These are phyloP conservation scores for Cryphonectria radicalis DNA, from an alignment of 2,329 filamentous ascomycete species.

Conservation along the genomic window DNA sequence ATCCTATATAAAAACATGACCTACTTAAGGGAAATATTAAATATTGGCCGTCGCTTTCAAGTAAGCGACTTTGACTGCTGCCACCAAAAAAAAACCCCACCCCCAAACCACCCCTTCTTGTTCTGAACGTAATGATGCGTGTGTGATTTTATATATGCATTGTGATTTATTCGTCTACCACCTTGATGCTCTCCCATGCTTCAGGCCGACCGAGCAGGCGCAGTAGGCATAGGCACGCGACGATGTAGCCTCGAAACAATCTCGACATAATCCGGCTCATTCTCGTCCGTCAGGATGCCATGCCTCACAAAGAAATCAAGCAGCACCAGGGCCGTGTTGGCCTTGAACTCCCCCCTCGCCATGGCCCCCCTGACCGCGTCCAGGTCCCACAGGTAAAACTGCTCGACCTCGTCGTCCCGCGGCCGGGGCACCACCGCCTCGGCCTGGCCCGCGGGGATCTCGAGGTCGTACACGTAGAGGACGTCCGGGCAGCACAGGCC, in stretches of 20 bases:
- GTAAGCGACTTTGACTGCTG: neutral
- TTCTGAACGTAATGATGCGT: neutral
- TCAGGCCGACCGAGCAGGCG: slow-evolving; percentile 4
- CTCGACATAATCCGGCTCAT: slow-evolving; percentile 73
- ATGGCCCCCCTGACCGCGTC: slow-evolving; percentile 63
- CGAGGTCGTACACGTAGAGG: slow-evolving; percentile 73
- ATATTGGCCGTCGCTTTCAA: neutral
- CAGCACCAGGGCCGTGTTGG: slow-evolving; percentile 78
- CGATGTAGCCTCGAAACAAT: slow-evolving; percentile 57
- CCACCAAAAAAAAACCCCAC: neutral
- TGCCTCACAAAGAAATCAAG: slow-evolving; percentile 83
- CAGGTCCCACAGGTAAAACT: slow-evolving; percentile 71
- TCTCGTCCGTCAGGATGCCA: slow-evolving; percentile 72
- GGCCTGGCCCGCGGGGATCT: slow-evolving; percentile 49
- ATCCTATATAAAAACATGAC: neutral
- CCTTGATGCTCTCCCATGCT: neutral
- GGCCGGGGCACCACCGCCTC: slow-evolving; percentile 67
- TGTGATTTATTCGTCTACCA: neutral
- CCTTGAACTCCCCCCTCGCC: slow-evolving; percentile 75
- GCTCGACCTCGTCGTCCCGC: slow-evolving; percentile 77
- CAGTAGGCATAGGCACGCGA: slow-evolving; percentile 45
- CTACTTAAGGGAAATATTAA: neutral
- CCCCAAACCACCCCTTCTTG: neutral
- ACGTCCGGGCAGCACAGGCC: slow-evolving; percentile 67
- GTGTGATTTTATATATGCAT: neutral